These are phyloP conservation scores for Stevia rebaudiana DNA, from an alignment of 140 eudicot genomes.

Conservation along the genomic window DNA sequence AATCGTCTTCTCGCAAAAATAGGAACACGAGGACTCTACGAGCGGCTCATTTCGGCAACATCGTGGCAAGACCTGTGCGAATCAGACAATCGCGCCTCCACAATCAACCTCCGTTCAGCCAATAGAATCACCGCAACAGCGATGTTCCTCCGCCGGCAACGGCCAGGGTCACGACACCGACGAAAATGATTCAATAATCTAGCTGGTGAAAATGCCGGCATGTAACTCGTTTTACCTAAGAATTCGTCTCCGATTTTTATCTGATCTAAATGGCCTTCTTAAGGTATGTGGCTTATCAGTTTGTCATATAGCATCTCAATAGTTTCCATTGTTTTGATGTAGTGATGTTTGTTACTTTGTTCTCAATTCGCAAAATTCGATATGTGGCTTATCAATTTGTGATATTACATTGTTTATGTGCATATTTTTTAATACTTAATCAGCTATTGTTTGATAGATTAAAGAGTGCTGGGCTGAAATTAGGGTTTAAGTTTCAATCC, in stretches of 20 bases:
- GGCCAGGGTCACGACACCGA: constrained; percentile 16
- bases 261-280: constrained; percentile 26
- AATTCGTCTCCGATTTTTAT: background rate
- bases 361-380: background rate
- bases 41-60: constrained; percentile 13
- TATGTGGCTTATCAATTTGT: no score
- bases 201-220: constrained; percentile 34
- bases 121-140: background rate
- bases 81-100: constrained; percentile 22
- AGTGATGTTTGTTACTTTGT: constrained; percentile 1
- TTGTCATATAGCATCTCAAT: background rate
- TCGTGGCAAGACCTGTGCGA: constrained; percentile 4
- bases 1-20: background rate
- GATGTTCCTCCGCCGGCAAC: constrained; percentile 19
- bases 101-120: constrained; percentile 14
- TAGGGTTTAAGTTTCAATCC: constrained; percentile 10
- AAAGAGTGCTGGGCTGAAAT: constrained; percentile 6
- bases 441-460: background rate
- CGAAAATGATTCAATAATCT: constrained; percentile 22
- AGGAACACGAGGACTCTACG: background rate
- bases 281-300: constrained; percentile 12
- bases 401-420: no score
- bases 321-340: background rate
- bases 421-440: background rate
- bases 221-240: background rate